phyloP scores from a whole-genome alignment of 768 basidiomycete genomes.

The Mycena amicta region DNA sequence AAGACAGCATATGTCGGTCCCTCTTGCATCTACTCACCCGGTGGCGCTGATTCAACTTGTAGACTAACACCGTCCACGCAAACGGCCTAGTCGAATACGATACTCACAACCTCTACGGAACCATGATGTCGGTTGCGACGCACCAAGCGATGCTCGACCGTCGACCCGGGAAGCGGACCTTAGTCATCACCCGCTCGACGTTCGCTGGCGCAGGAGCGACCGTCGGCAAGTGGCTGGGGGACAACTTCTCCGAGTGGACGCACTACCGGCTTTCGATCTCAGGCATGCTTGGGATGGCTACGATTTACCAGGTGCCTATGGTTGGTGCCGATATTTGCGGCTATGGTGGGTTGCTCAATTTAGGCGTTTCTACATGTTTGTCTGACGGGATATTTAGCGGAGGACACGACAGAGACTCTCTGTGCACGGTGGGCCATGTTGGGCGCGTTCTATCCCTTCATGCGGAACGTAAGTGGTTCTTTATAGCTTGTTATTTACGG shows the following conservation, averaged over 20 bases:
- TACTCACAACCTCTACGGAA: conserved; percentile 68
- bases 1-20: conserved; percentile 55
- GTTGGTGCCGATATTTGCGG: conserved; percentile 78
- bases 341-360: conserved; percentile 43
- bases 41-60: not conserved
- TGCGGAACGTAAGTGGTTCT: conserved; percentile 60
- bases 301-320: conserved; percentile 72
- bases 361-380: not conserved
- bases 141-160: conserved; percentile 63
- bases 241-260: conserved; percentile 61
- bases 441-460: conserved; percentile 80
- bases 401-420: conserved; percentile 65
- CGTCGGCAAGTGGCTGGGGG: conserved; percentile 78
- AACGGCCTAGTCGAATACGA: conserved; percentile 65
- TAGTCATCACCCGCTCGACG: conserved; percentile 75
- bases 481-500: no score
- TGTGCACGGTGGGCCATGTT: conserved; percentile 79
- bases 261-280: conserved; percentile 64
- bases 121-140: conserved; percentile 70
- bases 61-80: conserved; percentile 52
- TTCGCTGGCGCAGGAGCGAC: conserved; percentile 67
- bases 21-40: no score
- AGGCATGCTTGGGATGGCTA: conserved; percentile 67
- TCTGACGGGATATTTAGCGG: conserved; percentile 35
- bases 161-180: conserved; percentile 58